Evolutionary conservation across 2,329 filamentous ascomycete genomes (phyloP).

Genomic region (Nakataea oryzae): DNA sequence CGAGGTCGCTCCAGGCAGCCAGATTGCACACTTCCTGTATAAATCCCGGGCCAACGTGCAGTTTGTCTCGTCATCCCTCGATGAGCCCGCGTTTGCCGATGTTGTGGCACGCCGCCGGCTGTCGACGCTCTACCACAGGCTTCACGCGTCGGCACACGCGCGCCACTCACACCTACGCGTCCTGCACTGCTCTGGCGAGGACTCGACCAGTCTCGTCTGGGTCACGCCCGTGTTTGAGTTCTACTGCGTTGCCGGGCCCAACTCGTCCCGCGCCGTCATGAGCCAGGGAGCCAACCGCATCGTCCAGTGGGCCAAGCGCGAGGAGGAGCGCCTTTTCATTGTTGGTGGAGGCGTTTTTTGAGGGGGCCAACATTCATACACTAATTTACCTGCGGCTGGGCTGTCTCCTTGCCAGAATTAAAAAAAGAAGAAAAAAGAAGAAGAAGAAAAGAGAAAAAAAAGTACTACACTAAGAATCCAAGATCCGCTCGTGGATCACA

Average conservation of each 20-base stretch:
- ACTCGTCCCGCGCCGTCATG: slow-evolving; percentile 51
- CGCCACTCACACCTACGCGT: slow-evolving; percentile 81
- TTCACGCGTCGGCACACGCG: slow-evolving; percentile 78
- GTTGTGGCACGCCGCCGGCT: slow-evolving; percentile 57
- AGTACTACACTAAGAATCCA: background rate
- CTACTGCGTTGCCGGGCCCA: slow-evolving; percentile 84
- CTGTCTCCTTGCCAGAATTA: background rate
- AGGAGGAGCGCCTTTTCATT: slow-evolving; percentile 92
- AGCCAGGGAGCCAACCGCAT: slow-evolving; percentile 82
- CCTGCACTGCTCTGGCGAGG: slow-evolving; percentile 65
- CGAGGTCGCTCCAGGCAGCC: slow-evolving; percentile 64
- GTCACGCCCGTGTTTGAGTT: slow-evolving; percentile 85
- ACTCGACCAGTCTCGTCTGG: slow-evolving; percentile 79
- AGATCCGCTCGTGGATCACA: background rate
- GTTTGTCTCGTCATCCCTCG: slow-evolving; percentile 79
- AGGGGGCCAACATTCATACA: slow-evolving; percentile 4
- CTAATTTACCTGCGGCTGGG: background rate
- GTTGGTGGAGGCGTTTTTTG: slow-evolving; percentile 88
- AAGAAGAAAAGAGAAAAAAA: no score
- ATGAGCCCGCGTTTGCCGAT: slow-evolving; percentile 40
- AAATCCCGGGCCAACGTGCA: slow-evolving; percentile 93
- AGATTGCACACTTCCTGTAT: slow-evolving; percentile 86
- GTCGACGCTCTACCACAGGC: slow-evolving; percentile 72
- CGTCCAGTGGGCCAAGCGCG: slow-evolving; percentile 80
- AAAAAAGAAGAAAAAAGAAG: no score